phyloP scores from a whole-genome alignment of 805 yeast genomes.

The Ogataea pignaliae region DNA sequence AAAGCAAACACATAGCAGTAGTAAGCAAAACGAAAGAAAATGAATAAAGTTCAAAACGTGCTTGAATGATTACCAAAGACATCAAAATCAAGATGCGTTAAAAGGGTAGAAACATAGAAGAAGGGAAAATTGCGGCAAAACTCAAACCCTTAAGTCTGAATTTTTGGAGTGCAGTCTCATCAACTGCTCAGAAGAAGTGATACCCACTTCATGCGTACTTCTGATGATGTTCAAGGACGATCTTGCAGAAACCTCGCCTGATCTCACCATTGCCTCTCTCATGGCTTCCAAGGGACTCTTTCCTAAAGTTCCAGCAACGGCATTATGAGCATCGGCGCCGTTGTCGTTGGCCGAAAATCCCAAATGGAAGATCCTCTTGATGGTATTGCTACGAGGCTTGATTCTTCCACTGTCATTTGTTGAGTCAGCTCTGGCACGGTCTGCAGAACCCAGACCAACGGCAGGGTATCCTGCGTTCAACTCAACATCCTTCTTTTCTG shows the following conservation, averaged over 20 bases:
- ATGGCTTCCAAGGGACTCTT: conserved; percentile 13
- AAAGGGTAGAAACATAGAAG: neutral
- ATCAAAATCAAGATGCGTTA: too few species aligned
- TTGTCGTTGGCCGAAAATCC: neutral
- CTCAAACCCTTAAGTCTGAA: neutral
- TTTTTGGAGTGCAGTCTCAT: conserved; percentile 20
- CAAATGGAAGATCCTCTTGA: conserved; percentile 11
- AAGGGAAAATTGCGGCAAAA: neutral
- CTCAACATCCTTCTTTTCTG: conserved; percentile 15
- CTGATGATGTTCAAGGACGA: conserved; percentile 23
- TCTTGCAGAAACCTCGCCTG: conserved; percentile 22
- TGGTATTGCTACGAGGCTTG: conserved; percentile 15
- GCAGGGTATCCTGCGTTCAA: conserved; percentile 4
- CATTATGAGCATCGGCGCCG: neutral
- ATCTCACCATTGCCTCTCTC: conserved; percentile 16
- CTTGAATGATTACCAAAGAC: too few species aligned
- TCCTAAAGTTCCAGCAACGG: neutral
- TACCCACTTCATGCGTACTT: conserved; percentile 20
- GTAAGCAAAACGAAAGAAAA: too few species aligned
- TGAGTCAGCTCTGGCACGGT: neutral
- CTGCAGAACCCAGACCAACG: neutral
- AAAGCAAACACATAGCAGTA: too few species aligned
- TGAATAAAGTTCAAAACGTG: too few species aligned
- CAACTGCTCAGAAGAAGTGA: conserved; percentile 19
- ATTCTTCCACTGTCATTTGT: neutral